Conservation (phyloP, 176 grass and related monocot genomes). For the Carex parvula region DNA sequence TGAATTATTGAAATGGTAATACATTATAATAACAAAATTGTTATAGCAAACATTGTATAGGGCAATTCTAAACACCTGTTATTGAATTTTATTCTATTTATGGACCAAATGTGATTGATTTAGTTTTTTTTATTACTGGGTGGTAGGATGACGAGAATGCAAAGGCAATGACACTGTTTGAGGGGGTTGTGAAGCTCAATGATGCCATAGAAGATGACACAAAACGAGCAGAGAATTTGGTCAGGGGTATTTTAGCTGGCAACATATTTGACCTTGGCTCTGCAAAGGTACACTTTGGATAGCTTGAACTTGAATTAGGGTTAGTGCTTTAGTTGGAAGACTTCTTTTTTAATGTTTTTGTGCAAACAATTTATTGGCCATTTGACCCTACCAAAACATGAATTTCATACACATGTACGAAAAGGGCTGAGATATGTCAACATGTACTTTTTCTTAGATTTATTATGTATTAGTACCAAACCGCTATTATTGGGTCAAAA, state of each 20-base stretch:
- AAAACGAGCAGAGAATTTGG: constrained; percentile 72
- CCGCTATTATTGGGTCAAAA: neutral
- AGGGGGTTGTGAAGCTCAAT: constrained; percentile 66
- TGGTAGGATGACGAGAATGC: constrained; percentile 94
- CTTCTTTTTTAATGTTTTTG: neutral
- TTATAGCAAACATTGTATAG: neutral
- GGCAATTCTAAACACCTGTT: neutral
- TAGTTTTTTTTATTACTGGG: neutral
- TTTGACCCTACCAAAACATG: neutral
- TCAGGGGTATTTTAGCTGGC: constrained; percentile 90
- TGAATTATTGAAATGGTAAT: neutral
- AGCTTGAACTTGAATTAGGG: neutral
- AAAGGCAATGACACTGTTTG: constrained; percentile 95
- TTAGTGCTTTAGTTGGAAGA: neutral
- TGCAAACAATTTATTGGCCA: neutral
- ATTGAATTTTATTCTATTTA: neutral
- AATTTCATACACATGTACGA: neutral
- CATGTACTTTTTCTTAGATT: neutral
- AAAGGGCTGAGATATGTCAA: neutral
- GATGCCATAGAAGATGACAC: constrained; percentile 79
- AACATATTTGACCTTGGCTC: constrained; percentile 99
- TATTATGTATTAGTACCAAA: neutral
- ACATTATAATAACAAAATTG: neutral
- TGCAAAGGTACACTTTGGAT: constrained; percentile 53
- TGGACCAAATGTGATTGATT: neutral